A percentile compares a stretch with the other conserved stretches of the same genome.
phyloP scores from a whole-genome alignment of 1,139 yeast species.

The Blastobotrys indianensis region DNA sequence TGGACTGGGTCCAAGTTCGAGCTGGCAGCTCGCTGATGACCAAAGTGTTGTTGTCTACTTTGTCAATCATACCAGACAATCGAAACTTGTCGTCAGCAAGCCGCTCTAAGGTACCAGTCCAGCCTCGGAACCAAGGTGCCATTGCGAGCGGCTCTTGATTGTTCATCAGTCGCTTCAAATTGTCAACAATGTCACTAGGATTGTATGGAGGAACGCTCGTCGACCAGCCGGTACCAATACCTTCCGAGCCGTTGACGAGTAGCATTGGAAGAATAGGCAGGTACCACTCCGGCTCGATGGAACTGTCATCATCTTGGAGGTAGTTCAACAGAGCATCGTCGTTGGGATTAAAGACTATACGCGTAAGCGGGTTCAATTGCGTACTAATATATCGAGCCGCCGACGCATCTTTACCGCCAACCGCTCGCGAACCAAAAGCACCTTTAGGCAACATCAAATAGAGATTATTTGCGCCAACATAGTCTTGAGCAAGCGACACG shows the following conservation, averaged over 20 bases:
- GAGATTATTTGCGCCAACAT: constrained; percentile 87
- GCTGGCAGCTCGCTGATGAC: constrained; percentile 93
- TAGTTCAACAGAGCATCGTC: constrained; percentile 78
- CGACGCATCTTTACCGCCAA: constrained; percentile 98
- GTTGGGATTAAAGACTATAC: constrained; percentile 66
- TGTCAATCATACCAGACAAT: constrained; percentile 74
- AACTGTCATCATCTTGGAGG: constrained; percentile 86
- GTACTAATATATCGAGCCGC: constrained; percentile 97
- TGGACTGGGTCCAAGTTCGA: constrained; percentile 84
- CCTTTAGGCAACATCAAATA: constrained; percentile 87
- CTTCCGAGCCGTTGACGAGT: constrained; percentile 92
- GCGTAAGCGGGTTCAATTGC: constrained; percentile 69
- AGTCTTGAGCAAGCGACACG: constrained; percentile 90
- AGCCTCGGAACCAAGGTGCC: constrained; percentile 94
- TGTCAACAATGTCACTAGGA: constrained; percentile 74
- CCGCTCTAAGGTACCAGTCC: constrained; percentile 78
- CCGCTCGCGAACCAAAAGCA: constrained; percentile 92
- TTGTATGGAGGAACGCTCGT: constrained; percentile 87
- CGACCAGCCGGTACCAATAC: constrained; percentile 99
- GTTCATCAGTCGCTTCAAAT: constrained; percentile 65
- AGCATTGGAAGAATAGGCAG: constrained; percentile 89
- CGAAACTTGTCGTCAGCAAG: constrained; percentile 57
- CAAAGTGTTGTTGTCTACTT: constrained; percentile 69
- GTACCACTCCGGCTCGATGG: constrained; percentile 96
- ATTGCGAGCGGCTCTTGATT: constrained; percentile 67